phyloP scores from a whole-genome alignment of 352 stramenopile genomes.

The Globisporangium carolinianum region DNA sequence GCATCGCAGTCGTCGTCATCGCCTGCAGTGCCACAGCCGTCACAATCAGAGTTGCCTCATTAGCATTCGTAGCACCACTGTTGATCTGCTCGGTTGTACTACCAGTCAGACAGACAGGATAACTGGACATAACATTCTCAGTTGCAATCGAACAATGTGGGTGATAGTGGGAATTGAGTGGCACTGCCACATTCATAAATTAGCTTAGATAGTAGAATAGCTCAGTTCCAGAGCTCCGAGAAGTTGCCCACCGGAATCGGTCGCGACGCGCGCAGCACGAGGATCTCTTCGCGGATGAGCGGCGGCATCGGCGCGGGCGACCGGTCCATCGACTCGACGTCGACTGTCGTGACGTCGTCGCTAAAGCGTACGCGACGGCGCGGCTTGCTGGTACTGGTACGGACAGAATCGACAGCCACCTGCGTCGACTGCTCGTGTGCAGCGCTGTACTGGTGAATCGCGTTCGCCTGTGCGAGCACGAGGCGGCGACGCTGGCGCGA shows the following conservation, averaged over 20 bases:
- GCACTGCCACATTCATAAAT: too few relatives aligned
- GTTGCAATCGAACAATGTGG: too few relatives aligned
- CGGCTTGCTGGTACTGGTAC: constrained; percentile 3
- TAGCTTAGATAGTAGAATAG: too few relatives aligned
- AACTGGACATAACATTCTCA: too few relatives aligned
- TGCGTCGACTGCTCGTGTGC: constrained; percentile 1
- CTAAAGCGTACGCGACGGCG: constrained; percentile 50
- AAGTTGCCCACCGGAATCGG: constrained; percentile 71
- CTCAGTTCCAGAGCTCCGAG: constrained; percentile 72
- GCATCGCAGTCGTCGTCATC: not conserved
- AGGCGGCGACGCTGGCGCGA: constrained; percentile 53
- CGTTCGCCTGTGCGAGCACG: constrained; percentile 57
- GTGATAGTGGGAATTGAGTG: too few relatives aligned
- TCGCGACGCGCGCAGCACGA: constrained; percentile 64
- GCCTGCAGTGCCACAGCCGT: not conserved
- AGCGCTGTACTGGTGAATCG: constrained; percentile 20
- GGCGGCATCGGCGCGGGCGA: constrained; percentile 49
- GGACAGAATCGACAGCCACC: too few relatives aligned
- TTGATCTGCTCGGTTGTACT: not conserved
- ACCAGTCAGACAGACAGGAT: too few relatives aligned
- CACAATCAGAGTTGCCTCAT: too few relatives aligned
- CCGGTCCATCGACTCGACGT: constrained; percentile 44
- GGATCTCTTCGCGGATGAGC: constrained; percentile 70
- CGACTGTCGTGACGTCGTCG: constrained; percentile 39
- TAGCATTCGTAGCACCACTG: not conserved